Conservation (phyloP, 2,329 filamentous ascomycete species). For the Epichloe uncinata region DNA sequence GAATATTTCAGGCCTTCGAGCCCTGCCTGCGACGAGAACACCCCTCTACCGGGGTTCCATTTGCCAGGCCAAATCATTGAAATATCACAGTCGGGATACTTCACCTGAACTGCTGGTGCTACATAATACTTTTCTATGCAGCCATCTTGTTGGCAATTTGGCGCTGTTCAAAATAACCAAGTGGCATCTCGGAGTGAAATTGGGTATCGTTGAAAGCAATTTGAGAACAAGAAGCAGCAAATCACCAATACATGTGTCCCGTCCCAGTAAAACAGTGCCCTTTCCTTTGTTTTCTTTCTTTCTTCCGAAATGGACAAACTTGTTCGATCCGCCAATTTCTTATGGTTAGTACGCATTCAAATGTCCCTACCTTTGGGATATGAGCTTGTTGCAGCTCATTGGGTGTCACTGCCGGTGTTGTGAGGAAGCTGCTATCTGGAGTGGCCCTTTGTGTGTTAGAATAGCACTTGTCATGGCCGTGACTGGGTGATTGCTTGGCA, state of each 20-base stretch:
- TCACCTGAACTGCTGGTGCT: background rate
- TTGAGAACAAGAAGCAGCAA: background rate
- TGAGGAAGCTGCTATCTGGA: background rate
- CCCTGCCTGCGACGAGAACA: background rate
- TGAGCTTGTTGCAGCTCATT: background rate
- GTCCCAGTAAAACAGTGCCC: background rate
- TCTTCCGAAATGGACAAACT: background rate
- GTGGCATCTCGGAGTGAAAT: background rate
- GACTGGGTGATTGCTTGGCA: background rate
- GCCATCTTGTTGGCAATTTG: background rate
- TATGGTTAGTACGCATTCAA: background rate
- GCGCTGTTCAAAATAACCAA: background rate
- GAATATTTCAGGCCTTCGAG: background rate
- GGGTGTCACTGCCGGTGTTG: background rate
- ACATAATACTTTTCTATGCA: background rate
- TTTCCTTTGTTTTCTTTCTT: background rate
- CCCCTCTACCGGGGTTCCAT: background rate
- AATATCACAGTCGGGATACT: background rate
- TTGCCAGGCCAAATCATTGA: background rate
- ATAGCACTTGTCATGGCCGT: background rate
- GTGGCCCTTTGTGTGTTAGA: background rate
- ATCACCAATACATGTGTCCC: background rate
- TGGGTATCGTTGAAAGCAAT: background rate
- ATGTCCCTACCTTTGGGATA: background rate
- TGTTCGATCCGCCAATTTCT: background rate